phyloP scores from a whole-genome alignment of 2,329 filamentous ascomycete species.

The Lomentospora prolificans region DNA sequence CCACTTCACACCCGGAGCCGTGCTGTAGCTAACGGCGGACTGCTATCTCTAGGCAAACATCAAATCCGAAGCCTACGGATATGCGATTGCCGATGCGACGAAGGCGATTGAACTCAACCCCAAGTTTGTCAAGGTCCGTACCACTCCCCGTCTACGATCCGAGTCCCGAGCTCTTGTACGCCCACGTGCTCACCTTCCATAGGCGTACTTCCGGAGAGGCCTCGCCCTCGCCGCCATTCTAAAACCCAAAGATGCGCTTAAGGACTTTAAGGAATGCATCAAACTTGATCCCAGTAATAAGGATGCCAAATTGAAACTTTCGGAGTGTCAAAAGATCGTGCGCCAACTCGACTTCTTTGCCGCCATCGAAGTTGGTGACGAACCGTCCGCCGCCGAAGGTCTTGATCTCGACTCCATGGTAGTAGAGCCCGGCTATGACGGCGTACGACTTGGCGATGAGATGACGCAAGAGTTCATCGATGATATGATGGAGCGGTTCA shows the following conservation, averaged over 20 bases:
- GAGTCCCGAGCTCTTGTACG: neutral
- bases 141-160: neutral
- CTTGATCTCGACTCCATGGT: conserved; percentile 78
- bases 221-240: conserved; percentile 87
- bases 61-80: conserved; percentile 90
- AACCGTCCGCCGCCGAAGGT: conserved; percentile 83
- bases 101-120: conserved; percentile 87
- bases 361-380: conserved; percentile 87
- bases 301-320: conserved; percentile 80
- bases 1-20: conserved; percentile 1
- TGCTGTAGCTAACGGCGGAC: conserved; percentile 7
- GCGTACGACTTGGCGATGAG: conserved; percentile 61
- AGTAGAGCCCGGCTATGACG: conserved; percentile 79
- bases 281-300: conserved; percentile 81
- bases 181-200: conserved; percentile 7
- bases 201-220: conserved; percentile 93
- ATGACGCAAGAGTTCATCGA: conserved; percentile 98
- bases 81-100: conserved; percentile 81
- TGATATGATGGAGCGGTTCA: conserved; percentile 95
- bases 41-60: conserved; percentile 74
- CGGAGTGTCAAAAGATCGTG: conserved; percentile 91
- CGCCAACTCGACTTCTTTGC: conserved; percentile 87
- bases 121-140: conserved; percentile 71
- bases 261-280: conserved; percentile 86
- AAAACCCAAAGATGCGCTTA: conserved; percentile 75